Conservation (phyloP, 2,329 filamentous ascomycete genomes). For the Cercospora janseana region DNA sequence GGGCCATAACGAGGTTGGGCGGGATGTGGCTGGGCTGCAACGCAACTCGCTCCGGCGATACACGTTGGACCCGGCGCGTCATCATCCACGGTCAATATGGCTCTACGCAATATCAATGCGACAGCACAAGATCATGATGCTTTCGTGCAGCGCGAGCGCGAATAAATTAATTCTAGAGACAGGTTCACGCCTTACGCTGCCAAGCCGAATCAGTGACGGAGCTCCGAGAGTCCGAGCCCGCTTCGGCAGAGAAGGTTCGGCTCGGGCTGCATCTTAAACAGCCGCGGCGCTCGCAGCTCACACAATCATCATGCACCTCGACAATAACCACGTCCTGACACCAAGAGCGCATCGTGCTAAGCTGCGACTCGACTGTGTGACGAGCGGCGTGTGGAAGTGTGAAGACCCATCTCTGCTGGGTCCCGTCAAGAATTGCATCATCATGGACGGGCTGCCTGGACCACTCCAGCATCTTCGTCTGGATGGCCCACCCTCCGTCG, state of each 20-base stretch:
- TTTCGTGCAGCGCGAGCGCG: too few species aligned
- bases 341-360: not conserved
- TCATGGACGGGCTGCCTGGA: constrained; percentile 1
- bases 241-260: constrained; percentile 1
- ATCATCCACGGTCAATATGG: too few species aligned
- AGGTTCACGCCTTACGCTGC: too few species aligned
- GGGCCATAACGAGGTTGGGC: constrained; percentile 1
- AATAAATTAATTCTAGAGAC: too few species aligned
- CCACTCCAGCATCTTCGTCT: constrained; percentile 1
- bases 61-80: too few species aligned
- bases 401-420: not conserved
- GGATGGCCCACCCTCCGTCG: not conserved
- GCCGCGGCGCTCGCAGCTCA: not conserved
- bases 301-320: not conserved
- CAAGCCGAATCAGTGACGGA: too few species aligned
- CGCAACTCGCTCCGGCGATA: too few species aligned
- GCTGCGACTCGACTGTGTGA: not conserved
- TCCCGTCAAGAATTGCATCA: not conserved
- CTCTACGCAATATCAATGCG: too few species aligned
- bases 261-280: not conserved
- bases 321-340: not conserved
- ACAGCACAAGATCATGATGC: too few species aligned
- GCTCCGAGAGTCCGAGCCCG: constrained; percentile 2
- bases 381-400: not conserved
- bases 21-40: not conserved